Evolutionary conservation across 306 rosid species (phyloP).

Genomic region (Comarum palustre): DNA sequence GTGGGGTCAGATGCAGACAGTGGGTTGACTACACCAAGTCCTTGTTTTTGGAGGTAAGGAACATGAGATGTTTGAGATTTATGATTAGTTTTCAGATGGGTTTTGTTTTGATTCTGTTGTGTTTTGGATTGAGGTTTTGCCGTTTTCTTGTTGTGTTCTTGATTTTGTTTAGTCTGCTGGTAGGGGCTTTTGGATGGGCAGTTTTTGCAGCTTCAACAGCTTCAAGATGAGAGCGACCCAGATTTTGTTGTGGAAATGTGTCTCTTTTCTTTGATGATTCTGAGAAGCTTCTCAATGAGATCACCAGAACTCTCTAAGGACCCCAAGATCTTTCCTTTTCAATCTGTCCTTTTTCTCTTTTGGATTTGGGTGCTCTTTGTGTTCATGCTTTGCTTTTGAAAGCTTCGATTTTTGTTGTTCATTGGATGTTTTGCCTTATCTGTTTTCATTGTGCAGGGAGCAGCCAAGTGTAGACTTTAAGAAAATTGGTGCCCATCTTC

Average conservation of each 20-base stretch:
- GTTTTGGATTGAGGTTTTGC: background rate
- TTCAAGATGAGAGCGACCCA: slow-evolving; percentile 94
- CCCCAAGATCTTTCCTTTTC: slow-evolving; percentile 15
- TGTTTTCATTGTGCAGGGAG: slow-evolving; percentile 43
- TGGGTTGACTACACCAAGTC: slow-evolving; percentile 73
- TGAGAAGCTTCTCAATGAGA: slow-evolving; percentile 90
- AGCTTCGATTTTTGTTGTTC: slow-evolving; percentile 17
- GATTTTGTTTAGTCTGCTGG: slow-evolving; percentile 2
- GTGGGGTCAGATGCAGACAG: slow-evolving; percentile 87
- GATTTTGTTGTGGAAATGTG: slow-evolving; percentile 87
- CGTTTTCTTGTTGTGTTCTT: slow-evolving; percentile 24
- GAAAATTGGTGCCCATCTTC: slow-evolving; percentile 89
- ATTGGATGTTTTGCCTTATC: slow-evolving; percentile 6
- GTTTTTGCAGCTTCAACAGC: slow-evolving; percentile 91
- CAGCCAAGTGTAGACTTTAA: slow-evolving; percentile 72
- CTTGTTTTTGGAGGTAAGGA: slow-evolving; percentile 66
- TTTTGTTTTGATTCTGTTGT: slow-evolving; percentile 1
- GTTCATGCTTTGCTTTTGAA: slow-evolving; percentile 9
- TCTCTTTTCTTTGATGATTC: slow-evolving; percentile 95
- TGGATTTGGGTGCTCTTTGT: background rate
- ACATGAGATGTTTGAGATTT: slow-evolving; percentile 2
- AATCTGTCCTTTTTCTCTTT: background rate
- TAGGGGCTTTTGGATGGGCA: slow-evolving; percentile 79
- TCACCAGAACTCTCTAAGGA: slow-evolving; percentile 69
- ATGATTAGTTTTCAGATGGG: slow-evolving; percentile 20